Conservation (phyloP, 2,329 filamentous ascomycete species). For the Colletotrichum higginsianum region DNA sequence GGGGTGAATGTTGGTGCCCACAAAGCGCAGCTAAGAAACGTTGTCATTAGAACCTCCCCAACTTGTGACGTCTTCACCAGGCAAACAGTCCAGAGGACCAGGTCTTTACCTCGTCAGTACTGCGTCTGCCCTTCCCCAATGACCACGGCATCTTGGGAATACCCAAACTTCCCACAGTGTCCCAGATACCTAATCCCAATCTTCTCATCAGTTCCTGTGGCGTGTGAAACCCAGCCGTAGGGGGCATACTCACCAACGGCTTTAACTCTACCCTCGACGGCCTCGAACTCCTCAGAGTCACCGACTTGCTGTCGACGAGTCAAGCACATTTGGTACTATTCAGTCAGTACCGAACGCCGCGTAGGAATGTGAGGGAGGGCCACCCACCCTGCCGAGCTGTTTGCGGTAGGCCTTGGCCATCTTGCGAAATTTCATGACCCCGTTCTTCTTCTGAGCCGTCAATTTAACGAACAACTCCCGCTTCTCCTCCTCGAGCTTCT, state of each 20-base stretch:
- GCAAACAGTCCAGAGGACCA: too few species aligned
- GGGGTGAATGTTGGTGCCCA: constrained; percentile 43
- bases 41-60: not conserved
- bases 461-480: not conserved
- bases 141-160: constrained; percentile 41
- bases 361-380: too few species aligned
- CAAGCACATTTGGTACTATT: not conserved
- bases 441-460: too few species aligned
- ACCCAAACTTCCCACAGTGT: constrained; percentile 65
- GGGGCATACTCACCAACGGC: constrained; percentile 18
- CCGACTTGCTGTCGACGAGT: too few species aligned
- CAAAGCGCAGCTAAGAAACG: constrained; percentile 35
- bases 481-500: constrained; percentile 20
- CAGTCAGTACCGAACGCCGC: too few species aligned
- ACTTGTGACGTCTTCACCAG: fast-evolving
- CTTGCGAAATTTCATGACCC: constrained; percentile 2
- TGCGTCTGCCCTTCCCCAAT: constrained; percentile 18
- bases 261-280: constrained; percentile 1
- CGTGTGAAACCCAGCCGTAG: too few species aligned
- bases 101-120: constrained; percentile 27
- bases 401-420: constrained; percentile 28
- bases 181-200: constrained; percentile 60
- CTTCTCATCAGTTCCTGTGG: too few species aligned
- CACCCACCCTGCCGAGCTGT: constrained; percentile 25
- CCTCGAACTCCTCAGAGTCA: too few species aligned